Percentiles rank a stretch among this genome's conserved stretches.
These are phyloP conservation scores for Tetragonia tetragonoides DNA, from an alignment of 148 eudicot genomes.

Conservation along the genomic window DNA sequence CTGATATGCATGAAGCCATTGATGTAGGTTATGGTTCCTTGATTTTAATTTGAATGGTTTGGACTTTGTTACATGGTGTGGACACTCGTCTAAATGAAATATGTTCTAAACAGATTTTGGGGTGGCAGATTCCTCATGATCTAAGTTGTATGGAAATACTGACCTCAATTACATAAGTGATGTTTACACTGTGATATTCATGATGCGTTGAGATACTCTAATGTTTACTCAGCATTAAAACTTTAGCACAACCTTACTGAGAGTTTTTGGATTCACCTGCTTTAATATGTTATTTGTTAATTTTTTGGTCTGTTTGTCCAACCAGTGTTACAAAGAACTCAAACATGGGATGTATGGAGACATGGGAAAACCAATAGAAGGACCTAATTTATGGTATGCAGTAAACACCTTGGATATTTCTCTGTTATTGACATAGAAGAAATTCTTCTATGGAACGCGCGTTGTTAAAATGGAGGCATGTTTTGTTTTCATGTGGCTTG, in stretches of 20 bases:
- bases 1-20: slow-evolving; percentile 95
- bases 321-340: slow-evolving; percentile 79
- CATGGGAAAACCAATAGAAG: slow-evolving; percentile 72
- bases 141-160: not conserved
- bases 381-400: slow-evolving; percentile 74
- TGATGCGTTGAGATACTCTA: not conserved
- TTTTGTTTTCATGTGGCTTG: no score
- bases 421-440: not conserved
- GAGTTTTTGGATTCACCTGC: not conserved
- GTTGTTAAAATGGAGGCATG: no score
- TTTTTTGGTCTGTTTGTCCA: not conserved
- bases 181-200: not conserved
- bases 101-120: not conserved
- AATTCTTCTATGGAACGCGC: not conserved
- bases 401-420: not conserved
- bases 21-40: slow-evolving; percentile 57
- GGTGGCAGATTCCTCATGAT: not conserved
- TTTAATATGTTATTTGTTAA: not conserved
- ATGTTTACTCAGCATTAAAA: not conserved
- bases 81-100: slow-evolving; percentile 1
- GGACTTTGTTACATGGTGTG: not conserved
- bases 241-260: not conserved
- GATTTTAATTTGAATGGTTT: slow-evolving; percentile 4
- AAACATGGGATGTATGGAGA: slow-evolving; percentile 61
- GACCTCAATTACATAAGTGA: not conserved